phyloP scores from a whole-genome alignment of 345 rosid genomes.

The Eucalyptus caleyi region DNA sequence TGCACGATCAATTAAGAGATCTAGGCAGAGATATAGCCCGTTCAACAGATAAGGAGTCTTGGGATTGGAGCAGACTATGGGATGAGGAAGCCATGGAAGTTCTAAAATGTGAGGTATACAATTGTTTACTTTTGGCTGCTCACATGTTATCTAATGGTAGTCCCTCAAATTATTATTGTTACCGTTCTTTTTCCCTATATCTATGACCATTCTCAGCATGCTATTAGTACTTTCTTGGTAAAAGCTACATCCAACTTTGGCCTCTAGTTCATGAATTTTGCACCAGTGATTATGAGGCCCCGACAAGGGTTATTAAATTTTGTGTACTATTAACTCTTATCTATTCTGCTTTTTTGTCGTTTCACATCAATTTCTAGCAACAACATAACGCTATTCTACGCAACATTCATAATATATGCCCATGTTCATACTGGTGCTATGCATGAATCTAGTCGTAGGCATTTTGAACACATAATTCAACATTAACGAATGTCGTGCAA shows the following conservation, averaged over 20 bases:
- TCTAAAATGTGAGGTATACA: rapidly evolving
- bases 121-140: rapidly evolving
- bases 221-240: too few species aligned
- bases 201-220: rapidly evolving
- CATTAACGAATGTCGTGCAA: not conserved
- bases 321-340: too few species aligned
- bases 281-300: rapidly evolving
- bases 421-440: rapidly evolving
- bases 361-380: not conserved
- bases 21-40: not conserved
- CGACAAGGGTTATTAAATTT: not conserved
- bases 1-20: not conserved
- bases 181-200: rapidly evolving
- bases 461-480: not conserved
- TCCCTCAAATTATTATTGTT: too few species aligned
- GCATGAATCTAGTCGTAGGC: rapidly evolving
- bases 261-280: not conserved
- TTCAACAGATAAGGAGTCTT: not conserved
- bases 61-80: too few species aligned
- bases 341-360: too few species aligned
- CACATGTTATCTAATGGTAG: rapidly evolving
- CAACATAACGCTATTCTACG: not conserved
- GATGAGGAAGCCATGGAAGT: rapidly evolving
- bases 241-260: too few species aligned
- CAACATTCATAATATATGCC: not conserved